Evolutionary conservation across 2,329 filamentous ascomycete genomes (phyloP), one percentile per base, ranked within the genome.

Genomic region (Herpotrichia juniperi): DNA sequence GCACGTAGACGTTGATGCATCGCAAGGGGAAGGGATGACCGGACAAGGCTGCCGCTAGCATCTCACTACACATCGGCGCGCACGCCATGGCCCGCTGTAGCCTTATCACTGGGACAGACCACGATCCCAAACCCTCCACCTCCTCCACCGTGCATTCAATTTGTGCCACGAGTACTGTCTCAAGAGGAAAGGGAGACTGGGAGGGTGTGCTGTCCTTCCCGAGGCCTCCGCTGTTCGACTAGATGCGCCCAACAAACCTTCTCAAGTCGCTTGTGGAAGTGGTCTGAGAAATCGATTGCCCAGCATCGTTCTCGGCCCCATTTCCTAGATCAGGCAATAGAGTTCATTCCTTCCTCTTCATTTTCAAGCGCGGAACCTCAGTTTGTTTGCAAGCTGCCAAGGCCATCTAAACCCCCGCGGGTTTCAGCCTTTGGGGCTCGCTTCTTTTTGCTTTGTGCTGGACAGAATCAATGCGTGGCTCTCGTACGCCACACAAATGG

Each of bases 21-120:
- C 12, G 42, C 21, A 6, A 39, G 7, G 9, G 34, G 32, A 28
- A 48, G 45, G 21, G 19, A 35, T 25, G 32, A 17, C 45, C 45
- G 45, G 31, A 19, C 45, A 40, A 40, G 45, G 45, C 45, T 48
- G 45, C 16, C 35, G 45, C 26, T 30, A 31, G 32, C 30, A 28
- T 48, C 45, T 40, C n/a, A 48, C 22, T n/a, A 19, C 6, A 17
- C 31, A 32, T 25, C 40, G 32, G 31, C 39, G 34, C 28, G 26
- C 25, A 32, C 48, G 48, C 39, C 31, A 37, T 45, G 42, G 42
- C 42, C 47, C 47, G 47, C 35, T 24, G 48, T 17, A 51, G 48
- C 47, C 48, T 24, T 40, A 37, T 30, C 48, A 17, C 32, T 34
- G 48, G 42, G 48, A 47, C 43, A n/a, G 31, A 9, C 49, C 49